Evolutionary conservation across 1,139 yeast genomes (phyloP).

Genomic region (Yamadazyma sp.): DNA sequence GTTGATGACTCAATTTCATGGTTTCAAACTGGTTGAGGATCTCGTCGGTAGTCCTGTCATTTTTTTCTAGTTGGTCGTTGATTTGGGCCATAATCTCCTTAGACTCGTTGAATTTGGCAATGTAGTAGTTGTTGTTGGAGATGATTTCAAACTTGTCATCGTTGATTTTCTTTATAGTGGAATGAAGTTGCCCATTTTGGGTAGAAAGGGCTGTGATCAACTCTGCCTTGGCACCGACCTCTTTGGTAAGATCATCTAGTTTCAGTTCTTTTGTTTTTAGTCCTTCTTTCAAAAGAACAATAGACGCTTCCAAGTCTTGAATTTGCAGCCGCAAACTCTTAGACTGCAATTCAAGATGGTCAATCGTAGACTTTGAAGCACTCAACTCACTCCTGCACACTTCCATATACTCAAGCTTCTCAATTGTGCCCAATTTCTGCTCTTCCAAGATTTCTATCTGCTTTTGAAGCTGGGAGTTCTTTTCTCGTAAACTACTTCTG

Average conservation of each 20-base stretch:
- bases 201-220: background rate
- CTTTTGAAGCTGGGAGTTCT: too few species aligned
- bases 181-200: background rate
- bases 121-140: conserved; percentile 10
- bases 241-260: background rate
- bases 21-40: background rate
- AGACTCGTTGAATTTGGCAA: conserved; percentile 7
- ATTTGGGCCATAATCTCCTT: conserved; percentile 1
- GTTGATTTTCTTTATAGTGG: conserved; percentile 1
- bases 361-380: background rate
- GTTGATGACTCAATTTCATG: conserved; percentile 8
- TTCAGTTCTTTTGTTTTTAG: background rate
- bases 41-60: background rate
- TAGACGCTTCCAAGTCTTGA: background rate
- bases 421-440: background rate
- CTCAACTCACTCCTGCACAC: background rate
- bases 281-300: background rate
- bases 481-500: background rate
- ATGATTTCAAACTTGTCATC: conserved; percentile 9
- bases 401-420: too few species aligned
- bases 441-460: background rate
- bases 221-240: background rate
- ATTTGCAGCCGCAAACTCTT: background rate
- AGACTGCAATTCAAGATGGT: background rate
- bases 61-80: conserved; percentile 2